These are phyloP conservation scores for Meira nashicola DNA, from an alignment of 1,284 basidiomycete genomes.

Conservation along the genomic window DNA sequence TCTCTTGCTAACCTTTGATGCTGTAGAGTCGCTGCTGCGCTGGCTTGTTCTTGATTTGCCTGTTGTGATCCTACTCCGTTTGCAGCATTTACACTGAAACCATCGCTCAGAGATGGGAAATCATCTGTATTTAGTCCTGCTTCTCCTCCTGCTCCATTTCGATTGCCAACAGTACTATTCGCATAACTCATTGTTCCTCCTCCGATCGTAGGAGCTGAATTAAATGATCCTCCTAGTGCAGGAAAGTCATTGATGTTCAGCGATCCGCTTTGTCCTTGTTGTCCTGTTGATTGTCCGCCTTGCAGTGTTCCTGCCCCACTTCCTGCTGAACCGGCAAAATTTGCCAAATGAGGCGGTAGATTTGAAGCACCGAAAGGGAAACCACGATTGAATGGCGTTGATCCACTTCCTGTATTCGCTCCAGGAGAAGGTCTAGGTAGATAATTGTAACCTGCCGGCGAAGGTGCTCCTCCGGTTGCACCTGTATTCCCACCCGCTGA, in stretches of 20 bases:
- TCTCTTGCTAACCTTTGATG: conserved; percentile 42
- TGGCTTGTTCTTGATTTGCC: conserved; percentile 32
- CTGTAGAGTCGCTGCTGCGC: conserved; percentile 42
- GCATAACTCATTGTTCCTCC: conserved; percentile 2
- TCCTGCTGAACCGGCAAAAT: not conserved
- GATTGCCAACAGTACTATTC: conserved; percentile 1
- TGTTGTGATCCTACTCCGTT: conserved; percentile 1
- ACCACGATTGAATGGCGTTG: conserved; percentile 11
- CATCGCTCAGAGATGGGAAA: conserved; percentile 39
- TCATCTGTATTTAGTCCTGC: conserved; percentile 31
- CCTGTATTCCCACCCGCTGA: not conserved
- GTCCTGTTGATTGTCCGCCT: not conserved
- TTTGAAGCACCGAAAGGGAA: conserved; percentile 34
- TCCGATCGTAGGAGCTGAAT: not conserved
- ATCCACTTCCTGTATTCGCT: conserved; percentile 6
- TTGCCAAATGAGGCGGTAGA: conserved; percentile 3
- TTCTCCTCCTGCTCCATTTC: not conserved
- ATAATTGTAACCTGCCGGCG: conserved; percentile 6
- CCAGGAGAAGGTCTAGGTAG: conserved; percentile 8
- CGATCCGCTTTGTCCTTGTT: conserved; percentile 1
- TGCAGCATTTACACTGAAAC: not conserved
- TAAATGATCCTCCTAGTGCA: conserved; percentile 9
- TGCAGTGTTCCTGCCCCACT: not conserved
- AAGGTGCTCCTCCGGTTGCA: conserved; percentile 1
- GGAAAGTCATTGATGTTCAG: conserved; percentile 16